Evolutionary conservation across 805 yeast genomes (phyloP), one percentile per base, ranked within the genome.

Genomic region (Saturnispora serradocipensis): DNA sequence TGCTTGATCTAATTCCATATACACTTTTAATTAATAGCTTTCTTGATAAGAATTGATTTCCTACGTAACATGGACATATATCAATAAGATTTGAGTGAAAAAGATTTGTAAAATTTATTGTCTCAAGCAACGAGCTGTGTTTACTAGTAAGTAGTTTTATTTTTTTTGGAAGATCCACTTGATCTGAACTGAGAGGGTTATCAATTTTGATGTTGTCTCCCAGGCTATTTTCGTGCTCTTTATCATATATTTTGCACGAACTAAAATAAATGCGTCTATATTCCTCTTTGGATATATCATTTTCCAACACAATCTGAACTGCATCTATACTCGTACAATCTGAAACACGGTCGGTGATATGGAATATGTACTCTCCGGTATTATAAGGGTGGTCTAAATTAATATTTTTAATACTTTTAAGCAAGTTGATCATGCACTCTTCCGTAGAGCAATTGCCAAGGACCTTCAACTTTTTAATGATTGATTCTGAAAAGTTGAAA

Each of bases 371-470:
- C 22, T 45, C 16, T 1, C 39, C 25, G 4, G 10, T 25, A 2
- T 18, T 36, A 30, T 8, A 11, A n/a, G 6, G 5, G 15, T 22
- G 13, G 9, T 20, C 39, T 18, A 48, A 25, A 32, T 20, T 15
- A 3, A 48, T 34, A 24, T 22, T 18, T 10, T 22, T 32, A 3
- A 42, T 16, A 16, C 22, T 24, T 11, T 22, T 34, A 7, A 48
- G 36, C 10, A 48, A 15, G 27, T 42, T 34, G 13, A 42, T 43
- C 51, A 48, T 48, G 6, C 28, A 22, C 16, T 48, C 51, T 10
- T 48, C 35, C 4, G n/a, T 5, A 5, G 28, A 9, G 25, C 39
- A 49, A 11, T 9, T 3, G n/a, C 30, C 15, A 3, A 50, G 25
- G 3, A 24, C 5, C 4, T 35, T 28, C 18, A 55, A 30, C 22